Evolutionary conservation across 2,329 filamentous ascomycete species (phyloP).

Genomic region (Penicillium sp.): DNA sequence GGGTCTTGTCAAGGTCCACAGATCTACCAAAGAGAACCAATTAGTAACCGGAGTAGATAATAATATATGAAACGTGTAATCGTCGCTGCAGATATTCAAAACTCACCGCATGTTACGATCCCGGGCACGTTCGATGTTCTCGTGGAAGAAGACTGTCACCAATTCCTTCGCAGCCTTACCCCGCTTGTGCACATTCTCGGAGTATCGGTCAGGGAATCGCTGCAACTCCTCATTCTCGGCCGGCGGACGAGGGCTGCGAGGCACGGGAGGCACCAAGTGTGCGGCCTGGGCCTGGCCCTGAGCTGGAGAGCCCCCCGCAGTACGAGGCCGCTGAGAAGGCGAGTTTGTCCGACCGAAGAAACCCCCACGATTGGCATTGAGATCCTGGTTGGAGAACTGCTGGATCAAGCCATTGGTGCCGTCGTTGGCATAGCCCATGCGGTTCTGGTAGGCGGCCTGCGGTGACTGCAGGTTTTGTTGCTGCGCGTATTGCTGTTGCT

Average conservation of each 20-base stretch:
- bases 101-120: slow-evolving; percentile 90
- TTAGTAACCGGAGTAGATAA: not conserved
- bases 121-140: slow-evolving; percentile 92
- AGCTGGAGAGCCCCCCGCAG: slow-evolving; percentile 66
- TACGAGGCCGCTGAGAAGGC: slow-evolving; percentile 76
- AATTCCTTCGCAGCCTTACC: slow-evolving; percentile 65
- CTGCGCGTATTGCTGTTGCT: slow-evolving; percentile 49
- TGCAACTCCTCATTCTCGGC: slow-evolving; percentile 71
- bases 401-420: slow-evolving; percentile 88
- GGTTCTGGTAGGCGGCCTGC: slow-evolving; percentile 55
- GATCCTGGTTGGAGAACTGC: slow-evolving; percentile 95
- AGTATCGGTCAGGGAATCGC: slow-evolving; percentile 79
- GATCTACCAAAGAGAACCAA: slow-evolving; percentile 58
- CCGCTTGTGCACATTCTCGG: slow-evolving; percentile 78
- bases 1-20: slow-evolving; percentile 84
- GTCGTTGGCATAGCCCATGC: slow-evolving; percentile 65
- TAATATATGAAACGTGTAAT: not conserved
- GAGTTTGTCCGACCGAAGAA: slow-evolving; percentile 70
- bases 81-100: not conserved
- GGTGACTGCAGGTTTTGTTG: slow-evolving; percentile 55
- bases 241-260: slow-evolving; percentile 54
- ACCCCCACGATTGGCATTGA: slow-evolving; percentile 70
- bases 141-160: slow-evolving; percentile 86
- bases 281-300: slow-evolving; percentile 58
- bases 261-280: slow-evolving; percentile 70